Conservation (phyloP, 2,329 filamentous ascomycete genomes). For the Juglanconis oblonga region DNA sequence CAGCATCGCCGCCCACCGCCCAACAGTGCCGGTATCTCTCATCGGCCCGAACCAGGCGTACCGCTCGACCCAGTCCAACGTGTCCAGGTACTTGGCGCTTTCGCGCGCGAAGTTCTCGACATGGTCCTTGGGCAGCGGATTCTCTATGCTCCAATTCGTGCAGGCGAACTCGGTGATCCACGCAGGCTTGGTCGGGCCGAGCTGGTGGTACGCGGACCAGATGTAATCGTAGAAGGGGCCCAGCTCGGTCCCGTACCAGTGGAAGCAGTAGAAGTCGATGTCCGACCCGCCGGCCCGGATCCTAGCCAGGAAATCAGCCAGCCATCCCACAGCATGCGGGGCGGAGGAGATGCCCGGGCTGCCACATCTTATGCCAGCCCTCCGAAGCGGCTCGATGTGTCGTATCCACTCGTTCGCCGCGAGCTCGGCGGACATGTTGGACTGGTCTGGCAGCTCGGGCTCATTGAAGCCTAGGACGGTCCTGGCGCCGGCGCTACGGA, state of each 20-base stretch:
- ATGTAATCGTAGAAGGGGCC: slow-evolving; percentile 25
- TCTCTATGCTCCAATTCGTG: slow-evolving; percentile 22
- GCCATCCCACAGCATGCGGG: slow-evolving; percentile 21
- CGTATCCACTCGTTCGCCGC: slow-evolving; percentile 22
- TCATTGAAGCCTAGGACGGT: slow-evolving; percentile 23
- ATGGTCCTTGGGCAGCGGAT: slow-evolving; percentile 19
- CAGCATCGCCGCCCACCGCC: slow-evolving; percentile 22
- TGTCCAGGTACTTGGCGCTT: slow-evolving; percentile 22
- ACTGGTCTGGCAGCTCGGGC: slow-evolving; percentile 22
- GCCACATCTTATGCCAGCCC: slow-evolving; percentile 16
- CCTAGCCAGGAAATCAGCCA: slow-evolving; percentile 17
- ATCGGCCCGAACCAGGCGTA: slow-evolving; percentile 26
- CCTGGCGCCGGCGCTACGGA: background rate
- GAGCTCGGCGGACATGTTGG: slow-evolving; percentile 22
- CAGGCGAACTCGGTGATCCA: slow-evolving; percentile 25
- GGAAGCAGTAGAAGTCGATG: slow-evolving; percentile 23
- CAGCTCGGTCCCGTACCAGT: slow-evolving; percentile 23
- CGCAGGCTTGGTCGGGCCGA: slow-evolving; percentile 20
- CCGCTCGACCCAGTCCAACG: slow-evolving; percentile 24
- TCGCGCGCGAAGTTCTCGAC: slow-evolving; percentile 22
- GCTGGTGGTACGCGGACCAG: slow-evolving; percentile 22
- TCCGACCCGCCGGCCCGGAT: slow-evolving; percentile 20
- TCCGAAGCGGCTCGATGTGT: slow-evolving; percentile 20
- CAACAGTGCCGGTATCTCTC: slow-evolving; percentile 22
- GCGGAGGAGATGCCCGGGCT: slow-evolving; percentile 23